Base-by-base conservation (phyloP, 2,329 filamentous ascomycete species). In the Domatiomyces globalis region DNA sequence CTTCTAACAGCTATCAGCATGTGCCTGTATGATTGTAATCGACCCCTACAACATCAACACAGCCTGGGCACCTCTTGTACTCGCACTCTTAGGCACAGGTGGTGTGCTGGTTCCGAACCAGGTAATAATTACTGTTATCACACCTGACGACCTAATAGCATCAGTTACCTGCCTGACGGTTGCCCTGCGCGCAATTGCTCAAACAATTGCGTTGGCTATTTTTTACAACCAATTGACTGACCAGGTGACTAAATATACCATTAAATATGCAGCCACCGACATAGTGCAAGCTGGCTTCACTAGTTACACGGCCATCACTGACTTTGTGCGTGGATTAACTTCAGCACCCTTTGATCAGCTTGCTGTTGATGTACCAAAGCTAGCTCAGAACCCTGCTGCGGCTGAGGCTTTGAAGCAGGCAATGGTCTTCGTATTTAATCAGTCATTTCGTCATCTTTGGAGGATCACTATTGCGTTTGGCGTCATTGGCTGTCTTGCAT, bases 71-170 rank as follows among this genome's bases (percentile, higher is more conserved):
- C 49, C 51, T n/a, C 43, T 53, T n/a, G 44, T 53, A 10, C 19
- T 53, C 25, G 49, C 42, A 2, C 49, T 53, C 10, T 39, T 53
- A 6, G 51, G 51, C 43, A 44, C 51, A 15, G 51, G 51, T n/a
- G 51, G 51, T 25, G 51, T 53, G 27, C 51, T 53, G 20, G 43
- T 51, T 9, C 51, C 51, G 2, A 51, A 51, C 44, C 48, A 53
- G 20, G 43, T 53, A 10, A 51, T 53, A 12, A 27, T 44, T 2
- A 51, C 51, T 12, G 49, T 51, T n/a, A 53, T 51, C 42, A 51
- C 51, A 10, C 51, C 50, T 9, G 45, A 48, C 19, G 50, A 51
- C 19, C 29, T 51, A 15, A 48, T 51, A 19, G 50, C 25, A 8
- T 47, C 50, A 9, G 50, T 47, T 12, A 48, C 46, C 4, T 45